These are phyloP conservation scores for Salix viminalis DNA, from an alignment of 345 rosid species.

Conservation along the genomic window DNA sequence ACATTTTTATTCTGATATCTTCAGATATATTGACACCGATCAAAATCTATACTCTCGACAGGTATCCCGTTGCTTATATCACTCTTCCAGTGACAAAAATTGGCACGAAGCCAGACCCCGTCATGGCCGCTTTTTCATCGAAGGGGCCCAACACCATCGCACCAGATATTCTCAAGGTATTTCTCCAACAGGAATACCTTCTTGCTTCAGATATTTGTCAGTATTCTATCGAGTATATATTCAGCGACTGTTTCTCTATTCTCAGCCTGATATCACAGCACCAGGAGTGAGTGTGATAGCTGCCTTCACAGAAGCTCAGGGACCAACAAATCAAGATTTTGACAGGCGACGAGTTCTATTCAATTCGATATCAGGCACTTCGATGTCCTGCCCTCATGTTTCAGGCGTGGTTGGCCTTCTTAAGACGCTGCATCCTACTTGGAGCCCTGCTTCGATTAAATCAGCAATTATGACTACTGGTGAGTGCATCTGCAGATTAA, in stretches of 20 bases:
- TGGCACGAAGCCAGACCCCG: slow-evolving; percentile 18
- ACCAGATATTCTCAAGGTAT: slow-evolving; percentile 27
- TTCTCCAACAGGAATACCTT: neutral
- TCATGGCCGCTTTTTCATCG: slow-evolving; percentile 30
- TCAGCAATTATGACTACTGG: slow-evolving; percentile 36
- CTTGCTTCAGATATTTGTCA: neutral
- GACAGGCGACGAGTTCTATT: slow-evolving; percentile 22
- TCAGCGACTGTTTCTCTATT: neutral
- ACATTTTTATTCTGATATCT: too few relatives aligned
- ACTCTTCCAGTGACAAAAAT: slow-evolving; percentile 12
- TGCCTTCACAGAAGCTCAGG: slow-evolving; percentile 22
- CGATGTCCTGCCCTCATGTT: slow-evolving; percentile 36
- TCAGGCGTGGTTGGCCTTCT: slow-evolving; percentile 31
- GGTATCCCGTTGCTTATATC: slow-evolving; percentile 19
- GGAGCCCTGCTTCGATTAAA: slow-evolving; percentile 32
- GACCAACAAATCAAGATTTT: slow-evolving; percentile 26
- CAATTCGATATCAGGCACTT: slow-evolving; percentile 29
- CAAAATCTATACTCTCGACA: neutral
- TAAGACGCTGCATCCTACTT: slow-evolving; percentile 19
- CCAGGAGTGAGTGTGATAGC: slow-evolving; percentile 33
- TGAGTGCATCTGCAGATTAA: neutral
- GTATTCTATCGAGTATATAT: neutral
- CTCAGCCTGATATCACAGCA: slow-evolving; percentile 33
- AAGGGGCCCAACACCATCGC: slow-evolving; percentile 25
- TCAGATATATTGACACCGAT: too few relatives aligned